Conservation (phyloP, 371 early-diverging fungal genomes). For the Apophysomyces trapeziformis region DNA sequence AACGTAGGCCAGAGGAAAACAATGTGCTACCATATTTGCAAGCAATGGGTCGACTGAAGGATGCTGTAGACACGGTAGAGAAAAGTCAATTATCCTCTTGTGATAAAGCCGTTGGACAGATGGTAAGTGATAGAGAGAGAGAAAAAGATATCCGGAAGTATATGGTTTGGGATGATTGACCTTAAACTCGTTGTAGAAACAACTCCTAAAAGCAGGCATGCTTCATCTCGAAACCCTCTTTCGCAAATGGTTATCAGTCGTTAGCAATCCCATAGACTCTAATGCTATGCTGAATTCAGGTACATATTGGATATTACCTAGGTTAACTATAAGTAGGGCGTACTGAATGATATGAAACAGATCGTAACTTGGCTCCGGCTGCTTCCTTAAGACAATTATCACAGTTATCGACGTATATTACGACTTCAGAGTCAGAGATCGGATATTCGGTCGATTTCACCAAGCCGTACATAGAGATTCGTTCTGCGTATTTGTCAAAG, state of each 20-base stretch:
- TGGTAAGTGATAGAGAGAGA: slow-evolving; percentile 31
- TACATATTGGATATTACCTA: slow-evolving; percentile 14
- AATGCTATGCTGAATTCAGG: slow-evolving; percentile 39
- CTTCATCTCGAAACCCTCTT: slow-evolving; percentile 60
- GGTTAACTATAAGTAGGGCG: not conserved
- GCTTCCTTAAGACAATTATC: slow-evolving; percentile 54
- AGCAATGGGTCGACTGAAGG: slow-evolving; percentile 59
- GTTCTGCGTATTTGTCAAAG: slow-evolving; percentile 69
- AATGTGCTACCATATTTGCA: slow-evolving; percentile 57
- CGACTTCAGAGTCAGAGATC: slow-evolving; percentile 61
- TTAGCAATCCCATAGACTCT: slow-evolving; percentile 57
- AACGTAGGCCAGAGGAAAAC: slow-evolving; percentile 54
- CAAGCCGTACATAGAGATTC: slow-evolving; percentile 76
- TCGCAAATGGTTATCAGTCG: slow-evolving; percentile 53
- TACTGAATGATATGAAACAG: slow-evolving; percentile 9
- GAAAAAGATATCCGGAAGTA: too few species aligned
- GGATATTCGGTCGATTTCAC: slow-evolving; percentile 70
- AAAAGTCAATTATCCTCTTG: slow-evolving; percentile 55
- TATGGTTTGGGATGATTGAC: not conserved
- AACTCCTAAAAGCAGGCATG: slow-evolving; percentile 60
- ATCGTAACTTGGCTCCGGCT: slow-evolving; percentile 29
- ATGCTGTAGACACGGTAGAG: slow-evolving; percentile 60
- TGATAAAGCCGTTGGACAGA: slow-evolving; percentile 57
- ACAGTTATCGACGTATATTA: slow-evolving; percentile 67
- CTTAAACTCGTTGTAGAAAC: slow-evolving; percentile 44